Percentiles rank a stretch among this genome's conserved stretches.
Conservation (phyloP, 1,139 yeast genomes). For the Geotrichum carabidarum region DNA sequence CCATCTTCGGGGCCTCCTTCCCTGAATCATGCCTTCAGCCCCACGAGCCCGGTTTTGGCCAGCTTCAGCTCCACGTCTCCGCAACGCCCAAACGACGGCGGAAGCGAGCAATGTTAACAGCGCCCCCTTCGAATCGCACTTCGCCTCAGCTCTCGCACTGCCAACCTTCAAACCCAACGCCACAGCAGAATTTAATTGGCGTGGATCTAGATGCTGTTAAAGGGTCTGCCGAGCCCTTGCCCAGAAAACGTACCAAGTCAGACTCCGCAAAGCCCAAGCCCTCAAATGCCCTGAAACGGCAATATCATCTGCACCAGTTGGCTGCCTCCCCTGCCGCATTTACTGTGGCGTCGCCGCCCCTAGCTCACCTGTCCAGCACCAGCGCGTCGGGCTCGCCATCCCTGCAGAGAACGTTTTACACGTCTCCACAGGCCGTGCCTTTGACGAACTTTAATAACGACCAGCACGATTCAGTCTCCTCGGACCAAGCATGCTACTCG, state of each 20-base stretch:
- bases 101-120: conserved; percentile 39
- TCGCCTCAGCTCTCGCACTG: no score
- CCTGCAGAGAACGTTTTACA: conserved; percentile 4
- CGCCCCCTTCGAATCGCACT: conserved; percentile 46
- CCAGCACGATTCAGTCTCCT: conserved; percentile 2
- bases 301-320: not conserved
- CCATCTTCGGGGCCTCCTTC: conserved; percentile 72
- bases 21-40: conserved; percentile 68
- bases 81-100: conserved; percentile 12
- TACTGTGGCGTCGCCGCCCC: conserved; percentile 6
- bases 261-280: not conserved
- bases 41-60: conserved; percentile 62
- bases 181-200: no score
- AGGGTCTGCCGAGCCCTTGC: conserved; percentile 45
- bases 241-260: conserved; percentile 12
- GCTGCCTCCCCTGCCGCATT: not conserved
- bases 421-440: conserved; percentile 9
- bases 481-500: not conserved
- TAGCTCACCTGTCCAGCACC: not conserved
- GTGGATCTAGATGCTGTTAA: conserved; percentile 50
- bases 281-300: not conserved
- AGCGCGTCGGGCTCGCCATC: not conserved
- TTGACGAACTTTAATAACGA: not conserved
- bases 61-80: conserved; percentile 38
- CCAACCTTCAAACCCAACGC: no score